These are phyloP conservation scores for Oryza coarctata DNA, from an alignment of 176 grass and related monocot genomes.

Conservation along the genomic window DNA sequence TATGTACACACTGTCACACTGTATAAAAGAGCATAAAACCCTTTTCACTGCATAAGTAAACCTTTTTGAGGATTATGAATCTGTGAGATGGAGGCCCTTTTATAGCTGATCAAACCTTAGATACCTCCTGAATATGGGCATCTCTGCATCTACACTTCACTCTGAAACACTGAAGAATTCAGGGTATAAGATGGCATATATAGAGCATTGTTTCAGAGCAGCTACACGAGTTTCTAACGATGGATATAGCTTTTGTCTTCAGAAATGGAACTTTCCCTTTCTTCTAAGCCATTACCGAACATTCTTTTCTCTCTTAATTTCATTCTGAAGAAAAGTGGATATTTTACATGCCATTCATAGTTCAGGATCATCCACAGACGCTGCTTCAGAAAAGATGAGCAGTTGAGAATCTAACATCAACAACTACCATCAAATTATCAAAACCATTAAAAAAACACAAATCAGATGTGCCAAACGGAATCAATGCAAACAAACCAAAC, in stretches of 20 bases:
- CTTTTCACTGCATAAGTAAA: neutral
- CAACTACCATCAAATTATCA: neutral
- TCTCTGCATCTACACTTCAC: neutral
- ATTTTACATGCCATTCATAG: neutral
- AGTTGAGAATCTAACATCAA: neutral
- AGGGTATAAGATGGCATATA: neutral
- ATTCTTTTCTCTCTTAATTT: neutral
- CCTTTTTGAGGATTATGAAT: conserved; percentile 16
- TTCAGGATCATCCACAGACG: conserved; percentile 4
- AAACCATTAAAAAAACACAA: neutral
- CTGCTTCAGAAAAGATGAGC: neutral
- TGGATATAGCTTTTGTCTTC: neutral
- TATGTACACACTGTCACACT: conserved; percentile 8
- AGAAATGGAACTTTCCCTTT: neutral
- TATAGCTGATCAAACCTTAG: neutral
- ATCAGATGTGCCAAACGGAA: neutral
- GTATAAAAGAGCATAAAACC: conserved; percentile 4
- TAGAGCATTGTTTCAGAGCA: neutral
- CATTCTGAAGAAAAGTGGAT: neutral
- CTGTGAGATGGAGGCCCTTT: neutral
- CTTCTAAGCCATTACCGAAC: neutral
- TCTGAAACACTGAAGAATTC: neutral
- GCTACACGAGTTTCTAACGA: neutral
- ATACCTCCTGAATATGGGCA: neutral
- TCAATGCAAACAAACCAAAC: neutral